A percentile compares a stretch with the other conserved stretches of the same genome.
Conservation (phyloP, 495 filamentous ascomycete genomes). For the Lindgomyces ingoldianus region DNA sequence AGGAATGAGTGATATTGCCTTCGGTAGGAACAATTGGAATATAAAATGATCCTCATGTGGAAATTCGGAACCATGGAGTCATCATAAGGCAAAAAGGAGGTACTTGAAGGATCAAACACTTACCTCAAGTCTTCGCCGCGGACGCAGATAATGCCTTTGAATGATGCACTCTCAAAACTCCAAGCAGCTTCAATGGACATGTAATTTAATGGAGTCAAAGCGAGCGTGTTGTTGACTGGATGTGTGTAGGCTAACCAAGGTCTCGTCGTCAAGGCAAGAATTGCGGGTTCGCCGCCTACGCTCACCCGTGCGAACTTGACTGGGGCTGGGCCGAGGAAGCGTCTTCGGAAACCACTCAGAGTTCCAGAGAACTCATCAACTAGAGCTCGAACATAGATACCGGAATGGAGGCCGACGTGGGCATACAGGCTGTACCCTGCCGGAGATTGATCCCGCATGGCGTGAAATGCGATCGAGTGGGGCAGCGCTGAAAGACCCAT, state of each 20-base stretch:
- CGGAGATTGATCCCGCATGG: constrained; percentile 85
- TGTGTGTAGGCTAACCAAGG: constrained; percentile 93
- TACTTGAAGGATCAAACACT: constrained; percentile 50
- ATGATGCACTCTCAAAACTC: constrained; percentile 91
- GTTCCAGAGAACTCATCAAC: constrained; percentile 94
- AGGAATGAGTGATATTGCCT: constrained; percentile 28
- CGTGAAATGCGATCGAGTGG: constrained; percentile 86
- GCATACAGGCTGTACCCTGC: constrained; percentile 81
- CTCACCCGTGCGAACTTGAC: constrained; percentile 84
- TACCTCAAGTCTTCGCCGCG: constrained; percentile 87
- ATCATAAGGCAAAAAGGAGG: constrained; percentile 59
- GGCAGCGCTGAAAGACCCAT: constrained; percentile 90
- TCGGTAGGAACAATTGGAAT: constrained; percentile 82
- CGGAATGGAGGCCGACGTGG: constrained; percentile 93
- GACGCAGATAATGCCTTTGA: constrained; percentile 94
- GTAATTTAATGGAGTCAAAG: constrained; percentile 88
- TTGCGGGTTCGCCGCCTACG: constrained; percentile 80
- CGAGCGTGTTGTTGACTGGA: constrained; percentile 76
- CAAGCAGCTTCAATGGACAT: constrained; percentile 87
- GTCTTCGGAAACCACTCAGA: constrained; percentile 87
- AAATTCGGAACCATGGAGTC: constrained; percentile 53
- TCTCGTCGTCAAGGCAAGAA: constrained; percentile 84
- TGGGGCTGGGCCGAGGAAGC: constrained; percentile 86
- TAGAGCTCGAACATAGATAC: constrained; percentile 91
- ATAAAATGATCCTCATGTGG: constrained; percentile 40